Percentiles rank a stretch among this genome's conserved stretches.
Conservation (phyloP, 768 basidiomycete genomes). For the Tylopilus balloui region DNA sequence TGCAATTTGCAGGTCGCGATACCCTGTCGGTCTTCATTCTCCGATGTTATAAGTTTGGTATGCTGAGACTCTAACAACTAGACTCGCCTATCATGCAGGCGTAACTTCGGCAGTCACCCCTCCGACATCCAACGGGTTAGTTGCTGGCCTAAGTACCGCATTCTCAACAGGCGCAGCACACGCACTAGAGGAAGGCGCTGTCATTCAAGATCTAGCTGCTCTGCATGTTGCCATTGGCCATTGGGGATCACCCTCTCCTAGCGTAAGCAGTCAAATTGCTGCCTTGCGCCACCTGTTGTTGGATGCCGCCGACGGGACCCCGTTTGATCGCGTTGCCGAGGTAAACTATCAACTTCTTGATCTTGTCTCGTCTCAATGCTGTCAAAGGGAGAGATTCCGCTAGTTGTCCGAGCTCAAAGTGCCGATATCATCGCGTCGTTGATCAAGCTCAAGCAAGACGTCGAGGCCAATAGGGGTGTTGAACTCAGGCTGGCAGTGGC, state of each 20-base stretch:
- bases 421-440: constrained; percentile 82
- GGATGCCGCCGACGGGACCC: constrained; percentile 14
- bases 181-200: constrained; percentile 50
- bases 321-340: constrained; percentile 42
- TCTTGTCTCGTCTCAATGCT: background rate
- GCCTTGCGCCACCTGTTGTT: constrained; percentile 63
- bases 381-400: constrained; percentile 58
- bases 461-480: constrained; percentile 43
- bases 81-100: constrained; percentile 62
- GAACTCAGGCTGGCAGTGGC: constrained; percentile 56
- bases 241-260: constrained; percentile 35
- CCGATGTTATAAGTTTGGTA: background rate
- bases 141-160: constrained; percentile 54
- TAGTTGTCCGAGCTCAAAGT: constrained; percentile 70
- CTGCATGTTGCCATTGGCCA: constrained; percentile 59
- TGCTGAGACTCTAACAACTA: constrained; percentile 27
- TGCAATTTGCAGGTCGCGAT: constrained; percentile 60
- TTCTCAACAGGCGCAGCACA: constrained; percentile 56
- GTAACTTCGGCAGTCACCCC: constrained; percentile 59
- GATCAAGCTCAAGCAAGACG: constrained; percentile 61
- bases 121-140: constrained; percentile 47
- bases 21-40: constrained; percentile 40
- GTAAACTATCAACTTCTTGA: constrained; percentile 27
- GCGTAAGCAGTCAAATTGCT: constrained; percentile 80
- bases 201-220: constrained; percentile 57